Evolutionary conservation across 2,329 filamentous ascomycete species (phyloP), one percentile per base, ranked within the genome.

Genomic region (Colletotrichum ledebouriae): DNA sequence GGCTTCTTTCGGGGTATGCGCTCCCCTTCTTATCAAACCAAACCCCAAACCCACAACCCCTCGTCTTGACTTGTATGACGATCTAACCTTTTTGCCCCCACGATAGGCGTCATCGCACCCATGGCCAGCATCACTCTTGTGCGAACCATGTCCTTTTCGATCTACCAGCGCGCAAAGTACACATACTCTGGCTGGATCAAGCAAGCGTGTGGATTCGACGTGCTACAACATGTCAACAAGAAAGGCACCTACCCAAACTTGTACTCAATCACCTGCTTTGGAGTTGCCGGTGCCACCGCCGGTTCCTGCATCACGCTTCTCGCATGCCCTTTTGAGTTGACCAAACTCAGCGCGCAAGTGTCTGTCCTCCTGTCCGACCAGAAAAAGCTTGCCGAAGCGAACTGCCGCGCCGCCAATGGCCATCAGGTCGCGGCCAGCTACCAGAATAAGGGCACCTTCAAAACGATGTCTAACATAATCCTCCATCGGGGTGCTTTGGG

Each of bases 281-380:
- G 91, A 25, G 86, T 89, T 11, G 91, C 93, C 49, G 93, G 93
- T 58, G 92, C 92, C 46, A 92, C 90, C 12, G 91, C 93, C 58
- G 93, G 93, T 63, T 93, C 91, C 22, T 86, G 89, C 69, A 94
- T 96, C 63, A 94, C 93, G 9, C 84, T 92, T 58, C 88, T 96
- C 73, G 92, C 93, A 72, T 97, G 93, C 75, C 93, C 93, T 1
- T 97, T 97, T 76, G 93, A 97, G 78, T 85, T 97, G 78, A 94
- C 92, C n/a, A 97, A 97, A 79, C 85, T 96, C 67, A 94, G 92
- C 77, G 92, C 93, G 15, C 93, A 97, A 78, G 91, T 96, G 20
- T 94, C 93, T 2, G 91, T 94, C 11, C 82, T 95, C 67, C 88
- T 94, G 82, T 90, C 91, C 17, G 83, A 86, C 66, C 83, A 86